phyloP scores from a whole-genome alignment of 83 land plant genomes.

The Picea engelmannii region DNA sequence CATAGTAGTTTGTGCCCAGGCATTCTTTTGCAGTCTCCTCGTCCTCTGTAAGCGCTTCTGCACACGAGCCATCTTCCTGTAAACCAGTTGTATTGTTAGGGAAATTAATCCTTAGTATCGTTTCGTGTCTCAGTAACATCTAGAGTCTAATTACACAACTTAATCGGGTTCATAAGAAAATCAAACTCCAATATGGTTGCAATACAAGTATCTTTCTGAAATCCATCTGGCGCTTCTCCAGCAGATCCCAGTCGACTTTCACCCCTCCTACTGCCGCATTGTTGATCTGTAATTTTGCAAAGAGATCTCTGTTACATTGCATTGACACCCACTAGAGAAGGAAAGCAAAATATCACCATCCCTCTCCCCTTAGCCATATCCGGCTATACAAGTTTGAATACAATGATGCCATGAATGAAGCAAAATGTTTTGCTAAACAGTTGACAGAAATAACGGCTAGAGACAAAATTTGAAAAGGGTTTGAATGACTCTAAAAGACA shows the following conservation, averaged over 20 bases:
- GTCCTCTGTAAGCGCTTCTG: neutral
- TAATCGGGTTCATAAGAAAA: neutral
- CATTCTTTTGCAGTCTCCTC: neutral
- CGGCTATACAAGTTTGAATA: too few relatives aligned
- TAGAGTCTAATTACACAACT: too few relatives aligned
- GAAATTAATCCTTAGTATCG: too few relatives aligned
- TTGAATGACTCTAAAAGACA: too few relatives aligned
- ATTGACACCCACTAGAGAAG: neutral
- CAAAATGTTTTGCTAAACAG: neutral
- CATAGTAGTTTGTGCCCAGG: neutral
- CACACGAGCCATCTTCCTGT: too few relatives aligned
- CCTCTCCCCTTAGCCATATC: too few relatives aligned
- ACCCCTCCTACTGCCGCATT: constrained; percentile 1
- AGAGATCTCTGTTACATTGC: neutral
- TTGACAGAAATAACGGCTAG: too few relatives aligned
- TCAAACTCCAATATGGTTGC: neutral
- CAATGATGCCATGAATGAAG: too few relatives aligned
- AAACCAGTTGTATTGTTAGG: too few relatives aligned
- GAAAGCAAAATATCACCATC: too few relatives aligned
- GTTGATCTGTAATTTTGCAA: neutral
- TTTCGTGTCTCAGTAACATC: too few relatives aligned
- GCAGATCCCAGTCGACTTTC: neutral
- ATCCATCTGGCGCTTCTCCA: constrained; percentile 2
- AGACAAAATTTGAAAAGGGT: too few relatives aligned
- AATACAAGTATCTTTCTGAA: neutral